These are phyloP conservation scores for Nitzschia inconspicua DNA, from an alignment of 108 stramenopile genomes.

Conservation along the genomic window DNA sequence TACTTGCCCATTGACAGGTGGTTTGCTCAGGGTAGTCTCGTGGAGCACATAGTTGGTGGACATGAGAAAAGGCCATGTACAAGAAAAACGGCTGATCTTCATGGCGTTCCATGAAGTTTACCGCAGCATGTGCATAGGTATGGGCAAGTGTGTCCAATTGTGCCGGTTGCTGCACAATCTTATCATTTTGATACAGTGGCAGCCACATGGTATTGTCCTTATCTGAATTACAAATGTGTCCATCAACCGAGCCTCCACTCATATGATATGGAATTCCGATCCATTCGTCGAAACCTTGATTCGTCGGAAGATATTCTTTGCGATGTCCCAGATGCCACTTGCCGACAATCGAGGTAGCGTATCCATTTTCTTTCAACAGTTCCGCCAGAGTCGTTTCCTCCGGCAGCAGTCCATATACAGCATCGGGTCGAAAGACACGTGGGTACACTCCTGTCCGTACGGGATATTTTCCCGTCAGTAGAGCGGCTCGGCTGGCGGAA, in stretches of 20 bases:
- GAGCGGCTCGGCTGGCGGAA: slow-evolving; percentile 58
- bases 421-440: slow-evolving; percentile 56
- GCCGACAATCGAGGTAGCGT: slow-evolving; percentile 70
- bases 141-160: slow-evolving; percentile 36
- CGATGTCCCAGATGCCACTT: slow-evolving; percentile 82
- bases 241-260: slow-evolving; percentile 60
- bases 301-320: slow-evolving; percentile 49
- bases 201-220: slow-evolving; percentile 55
- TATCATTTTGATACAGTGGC: slow-evolving; percentile 43
- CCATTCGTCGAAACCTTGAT: slow-evolving; percentile 80
- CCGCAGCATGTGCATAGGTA: slow-evolving; percentile 34
- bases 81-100: slow-evolving; percentile 50
- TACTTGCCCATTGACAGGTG: slow-evolving; percentile 57
- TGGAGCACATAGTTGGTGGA: slow-evolving; percentile 70
- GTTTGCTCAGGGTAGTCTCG: slow-evolving; percentile 28
- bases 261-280: slow-evolving; percentile 77
- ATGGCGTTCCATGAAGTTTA: slow-evolving; percentile 25
- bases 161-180: slow-evolving; percentile 66
- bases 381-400: slow-evolving; percentile 61
- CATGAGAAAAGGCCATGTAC: slow-evolving; percentile 64
- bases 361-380: slow-evolving; percentile 46
- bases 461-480: slow-evolving; percentile 69
- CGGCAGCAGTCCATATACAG: slow-evolving; percentile 49
- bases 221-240: slow-evolving; percentile 49
- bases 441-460: slow-evolving; percentile 63